Conservation (phyloP, 805 yeast species). For the Lipomyces yamanashiensis region DNA sequence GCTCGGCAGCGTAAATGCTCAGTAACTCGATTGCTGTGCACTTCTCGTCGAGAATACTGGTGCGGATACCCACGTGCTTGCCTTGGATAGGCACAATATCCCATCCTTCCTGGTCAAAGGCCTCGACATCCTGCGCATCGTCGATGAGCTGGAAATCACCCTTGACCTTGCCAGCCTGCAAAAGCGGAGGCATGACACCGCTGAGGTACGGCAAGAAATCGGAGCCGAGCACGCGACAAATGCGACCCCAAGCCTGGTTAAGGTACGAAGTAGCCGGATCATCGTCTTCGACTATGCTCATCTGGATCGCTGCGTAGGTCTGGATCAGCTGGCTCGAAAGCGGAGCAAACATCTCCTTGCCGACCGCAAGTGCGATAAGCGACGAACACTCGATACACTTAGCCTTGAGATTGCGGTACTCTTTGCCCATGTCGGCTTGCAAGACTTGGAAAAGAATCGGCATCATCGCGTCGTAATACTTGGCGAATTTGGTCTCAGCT, state of each 20-base stretch:
- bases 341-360: conserved; percentile 81
- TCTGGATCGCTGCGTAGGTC: conserved; percentile 73
- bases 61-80: conserved; percentile 91
- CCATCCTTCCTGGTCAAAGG: conserved; percentile 85
- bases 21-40: conserved; percentile 88
- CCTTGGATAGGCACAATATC: conserved; percentile 91
- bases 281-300: conserved; percentile 57
- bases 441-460: conserved; percentile 81
- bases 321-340: conserved; percentile 75
- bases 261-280: conserved; percentile 86
- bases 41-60: conserved; percentile 92
- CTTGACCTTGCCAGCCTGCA: conserved; percentile 82
- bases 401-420: conserved; percentile 79
- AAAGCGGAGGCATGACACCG: conserved; percentile 84
- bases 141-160: conserved; percentile 89
- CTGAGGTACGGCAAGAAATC: conserved; percentile 86
- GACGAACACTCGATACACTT: conserved; percentile 96
- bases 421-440: conserved; percentile 72
- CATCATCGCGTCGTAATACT: conserved; percentile 94
- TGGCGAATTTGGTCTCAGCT: conserved; percentile 82
- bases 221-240: conserved; percentile 81
- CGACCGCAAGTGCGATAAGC: conserved; percentile 91
- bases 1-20: conserved; percentile 79
- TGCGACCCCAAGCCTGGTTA: conserved; percentile 95
- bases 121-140: conserved; percentile 82